Base-by-base conservation (phyloP, 1,139 yeast species). In the Lodderomyces beijingensis region DNA sequence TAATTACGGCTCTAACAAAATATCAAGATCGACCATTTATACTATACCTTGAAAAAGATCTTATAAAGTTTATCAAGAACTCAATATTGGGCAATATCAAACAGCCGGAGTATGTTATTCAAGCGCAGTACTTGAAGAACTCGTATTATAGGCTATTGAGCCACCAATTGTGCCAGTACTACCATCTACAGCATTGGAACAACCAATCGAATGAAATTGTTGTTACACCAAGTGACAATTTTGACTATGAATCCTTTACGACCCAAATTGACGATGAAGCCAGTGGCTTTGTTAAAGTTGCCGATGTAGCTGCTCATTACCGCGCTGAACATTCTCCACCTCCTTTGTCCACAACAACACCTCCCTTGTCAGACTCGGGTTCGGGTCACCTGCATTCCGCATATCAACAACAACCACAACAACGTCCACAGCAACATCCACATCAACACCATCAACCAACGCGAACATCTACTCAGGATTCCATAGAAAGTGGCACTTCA, bases 101-200 rank as follows among this genome's bases (percentile, higher is more conserved):
- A 28, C 40, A 41, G 25, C 42, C 44, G 12, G 45, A 45, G 34
- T 47, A 48, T 31, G 35, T 41, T 1, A 53, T 57, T 19, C 45
- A 41, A 24, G 48, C 57, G 7, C 45, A 40, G 23, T 57, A 68
- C 50, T 79, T 68, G 17, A 64, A 76, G 65, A 82, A 82, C 51
- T 77, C 86, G 2, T 82, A 78, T 51, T 79, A 76, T 44, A 57
- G 89, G 42, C 57, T 82, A 25, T 55, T 82, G 34, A 69, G 81
- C 1, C 88, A 82, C 51, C 83, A 81, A 41, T 57, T 80, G 20
- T 84, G 88, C 11, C 82, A 78, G 25, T 79, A 79, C 51, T 80
- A 81, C 48, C 60, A 65, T 17, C 53, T 82, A 35, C 50, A 48
- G 32, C 64, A 58, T 35, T 49, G 53, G 53, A 57, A 55, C 36